These are phyloP conservation scores for Penicillium frequentans DNA, from an alignment of 2,329 filamentous ascomycete species.

Conservation along the genomic window DNA sequence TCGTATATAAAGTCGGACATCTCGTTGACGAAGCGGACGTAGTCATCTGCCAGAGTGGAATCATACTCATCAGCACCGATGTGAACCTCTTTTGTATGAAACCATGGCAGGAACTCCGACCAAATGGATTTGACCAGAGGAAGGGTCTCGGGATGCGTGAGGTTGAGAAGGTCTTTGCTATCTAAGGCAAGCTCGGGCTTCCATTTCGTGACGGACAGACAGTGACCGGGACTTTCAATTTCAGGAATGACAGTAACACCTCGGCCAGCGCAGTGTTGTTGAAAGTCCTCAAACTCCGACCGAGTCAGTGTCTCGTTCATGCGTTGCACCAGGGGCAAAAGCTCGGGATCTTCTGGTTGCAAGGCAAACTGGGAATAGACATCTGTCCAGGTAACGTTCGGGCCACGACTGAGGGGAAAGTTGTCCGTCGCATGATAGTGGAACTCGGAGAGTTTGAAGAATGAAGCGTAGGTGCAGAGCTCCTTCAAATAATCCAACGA, in stretches of 20 bases:
- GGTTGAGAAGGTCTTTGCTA: conserved; percentile 55
- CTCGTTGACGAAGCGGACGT: conserved; percentile 55
- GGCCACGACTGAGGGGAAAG: conserved; percentile 52
- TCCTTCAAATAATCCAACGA: conserved; percentile 55
- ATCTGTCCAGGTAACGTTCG: conserved; percentile 47
- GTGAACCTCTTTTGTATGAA: conserved; percentile 56
- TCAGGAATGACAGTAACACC: conserved; percentile 61
- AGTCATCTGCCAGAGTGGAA: conserved; percentile 46
- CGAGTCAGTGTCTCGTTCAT: conserved; percentile 57
- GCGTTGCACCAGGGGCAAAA: conserved; percentile 53
- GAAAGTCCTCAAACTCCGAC: conserved; percentile 54
- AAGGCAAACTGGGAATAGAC: conserved; percentile 59
- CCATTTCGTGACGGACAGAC: conserved; percentile 59
- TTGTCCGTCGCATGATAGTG: conserved; percentile 62
- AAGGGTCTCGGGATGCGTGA: conserved; percentile 56
- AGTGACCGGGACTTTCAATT: conserved; percentile 61
- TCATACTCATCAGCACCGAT: conserved; percentile 60
- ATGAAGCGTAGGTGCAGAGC: conserved; percentile 61
- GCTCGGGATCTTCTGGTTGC: conserved; percentile 48
- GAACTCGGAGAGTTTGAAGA: conserved; percentile 62
- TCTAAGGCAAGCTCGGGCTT: conserved; percentile 55
- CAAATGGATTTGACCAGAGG: conserved; percentile 56
- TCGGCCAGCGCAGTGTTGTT: conserved; percentile 52
- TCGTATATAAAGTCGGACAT: conserved; percentile 50
- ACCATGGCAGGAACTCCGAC: conserved; percentile 58